phyloP scores from a whole-genome alignment of 2,329 filamentous ascomycete genomes.

The Fusarium beomiforme region DNA sequence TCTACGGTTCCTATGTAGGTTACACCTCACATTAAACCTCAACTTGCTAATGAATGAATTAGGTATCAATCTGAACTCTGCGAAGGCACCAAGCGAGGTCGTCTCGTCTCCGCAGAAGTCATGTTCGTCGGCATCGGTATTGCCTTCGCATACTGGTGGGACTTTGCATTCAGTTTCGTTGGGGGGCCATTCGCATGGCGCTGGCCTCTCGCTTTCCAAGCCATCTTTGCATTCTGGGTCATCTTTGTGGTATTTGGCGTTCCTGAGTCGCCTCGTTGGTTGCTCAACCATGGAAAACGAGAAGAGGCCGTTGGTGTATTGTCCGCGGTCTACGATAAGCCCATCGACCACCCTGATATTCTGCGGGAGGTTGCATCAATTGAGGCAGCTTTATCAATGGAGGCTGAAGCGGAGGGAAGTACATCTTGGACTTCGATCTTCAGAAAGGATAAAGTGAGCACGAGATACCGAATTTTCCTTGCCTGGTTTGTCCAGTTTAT shows the following conservation, averaged over 20 bases:
- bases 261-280: conserved; percentile 54
- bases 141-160: conserved; percentile 55
- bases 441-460: conserved; percentile 30
- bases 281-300: conserved; percentile 49
- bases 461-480: conserved; percentile 24
- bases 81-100: conserved; percentile 54
- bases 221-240: conserved; percentile 48
- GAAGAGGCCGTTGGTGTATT: conserved; percentile 51
- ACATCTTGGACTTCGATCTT: conserved; percentile 52
- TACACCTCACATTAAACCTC: accelerated
- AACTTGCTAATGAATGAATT: background rate
- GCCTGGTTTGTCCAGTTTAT: conserved; percentile 37
- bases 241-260: conserved; percentile 50
- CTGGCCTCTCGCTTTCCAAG: conserved; percentile 44
- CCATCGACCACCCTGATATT: conserved; percentile 45
- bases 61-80: conserved; percentile 52
- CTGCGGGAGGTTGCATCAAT: conserved; percentile 50
- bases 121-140: conserved; percentile 53
- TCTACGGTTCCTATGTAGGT: conserved; percentile 51
- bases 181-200: conserved; percentile 41
- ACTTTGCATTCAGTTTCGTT: conserved; percentile 47
- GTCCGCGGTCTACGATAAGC: conserved; percentile 52
- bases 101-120: conserved; percentile 60
- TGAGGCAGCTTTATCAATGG: conserved; percentile 53
- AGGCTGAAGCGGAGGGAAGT: conserved; percentile 43